Percentiles rank a stretch among this genome's conserved stretches.
Conservation (phyloP, 1,284 basidiomycete species). For the Cutaneotrichosporon spelunceum region DNA sequence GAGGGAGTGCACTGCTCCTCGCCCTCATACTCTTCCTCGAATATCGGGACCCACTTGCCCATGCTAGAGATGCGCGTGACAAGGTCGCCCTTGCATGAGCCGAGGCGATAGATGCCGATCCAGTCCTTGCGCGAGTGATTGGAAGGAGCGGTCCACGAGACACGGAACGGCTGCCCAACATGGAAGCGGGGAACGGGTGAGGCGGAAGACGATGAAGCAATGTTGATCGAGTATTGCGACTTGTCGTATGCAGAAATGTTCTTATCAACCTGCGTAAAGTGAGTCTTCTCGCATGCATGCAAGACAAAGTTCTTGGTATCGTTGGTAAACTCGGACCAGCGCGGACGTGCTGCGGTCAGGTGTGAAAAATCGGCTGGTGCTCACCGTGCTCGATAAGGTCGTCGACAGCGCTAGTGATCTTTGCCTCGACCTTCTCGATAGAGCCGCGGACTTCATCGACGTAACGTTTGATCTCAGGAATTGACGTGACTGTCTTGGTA, state of each 20-base stretch:
- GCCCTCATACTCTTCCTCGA: constrained; percentile 89
- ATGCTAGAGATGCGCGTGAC: constrained; percentile 82
- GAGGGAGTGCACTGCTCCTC: constrained; percentile 61
- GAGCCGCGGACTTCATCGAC: constrained; percentile 87
- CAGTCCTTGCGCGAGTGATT: constrained; percentile 92
- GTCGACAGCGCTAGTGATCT: constrained; percentile 83
- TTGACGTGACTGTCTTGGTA: constrained; percentile 55
- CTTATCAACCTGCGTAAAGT: constrained; percentile 81
- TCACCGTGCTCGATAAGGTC: constrained; percentile 85
- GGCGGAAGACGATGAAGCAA: constrained; percentile 53
- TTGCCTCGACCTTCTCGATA: constrained; percentile 90
- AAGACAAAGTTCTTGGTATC: constrained; percentile 90
- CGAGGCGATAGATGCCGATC: constrained; percentile 92
- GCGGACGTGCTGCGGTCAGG: constrained; percentile 55
- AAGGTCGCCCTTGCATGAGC: constrained; percentile 74
- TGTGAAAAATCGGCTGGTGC: constrained; percentile 33
- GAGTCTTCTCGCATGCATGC: constrained; percentile 79
- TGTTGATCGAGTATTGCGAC: constrained; percentile 68
- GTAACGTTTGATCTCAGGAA: constrained; percentile 70
- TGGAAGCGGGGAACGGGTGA: constrained; percentile 62
- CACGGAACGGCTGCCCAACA: constrained; percentile 81
- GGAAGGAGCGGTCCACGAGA: constrained; percentile 82
- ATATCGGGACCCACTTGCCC: constrained; percentile 90
- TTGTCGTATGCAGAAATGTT: constrained; percentile 76
- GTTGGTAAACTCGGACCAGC: constrained; percentile 75